phyloP scores from a whole-genome alignment of 2,329 filamentous ascomycete genomes.

The Venturia effusa region DNA sequence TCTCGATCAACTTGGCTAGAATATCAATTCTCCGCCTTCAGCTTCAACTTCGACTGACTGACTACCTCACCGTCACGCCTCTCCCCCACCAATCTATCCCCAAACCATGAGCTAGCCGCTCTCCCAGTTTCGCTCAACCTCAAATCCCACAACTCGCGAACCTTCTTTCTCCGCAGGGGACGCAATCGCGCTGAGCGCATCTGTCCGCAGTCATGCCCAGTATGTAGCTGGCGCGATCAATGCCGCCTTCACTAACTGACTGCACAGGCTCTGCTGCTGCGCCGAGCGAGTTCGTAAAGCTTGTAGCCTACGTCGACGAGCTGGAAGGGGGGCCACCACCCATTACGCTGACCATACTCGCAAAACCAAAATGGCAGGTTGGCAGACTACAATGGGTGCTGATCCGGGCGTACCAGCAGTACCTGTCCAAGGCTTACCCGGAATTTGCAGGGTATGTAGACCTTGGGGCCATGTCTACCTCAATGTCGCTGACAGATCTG shows the following conservation, averaged over 20 bases:
- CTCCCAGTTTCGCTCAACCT: background rate
- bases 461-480: background rate
- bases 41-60: background rate
- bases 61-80: too few species aligned
- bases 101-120: background rate
- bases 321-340: background rate
- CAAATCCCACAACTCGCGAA: background rate
- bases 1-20: background rate
- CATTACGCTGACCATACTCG: background rate
- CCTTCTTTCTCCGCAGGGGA: background rate
- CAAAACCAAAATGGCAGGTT: background rate
- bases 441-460: background rate
- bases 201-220: background rate
- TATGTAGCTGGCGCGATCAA: background rate
- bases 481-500: background rate
- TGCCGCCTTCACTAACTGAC: background rate
- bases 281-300: background rate
- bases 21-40: background rate
- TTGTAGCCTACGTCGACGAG: background rate
- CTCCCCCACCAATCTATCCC: too few species aligned
- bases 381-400: background rate
- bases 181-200: background rate
- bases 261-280: background rate
- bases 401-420: background rate
- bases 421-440: background rate